Evolutionary conservation across 495 filamentous ascomycete species (phyloP).

Genomic region (Venustampulla echinocandica): DNA sequence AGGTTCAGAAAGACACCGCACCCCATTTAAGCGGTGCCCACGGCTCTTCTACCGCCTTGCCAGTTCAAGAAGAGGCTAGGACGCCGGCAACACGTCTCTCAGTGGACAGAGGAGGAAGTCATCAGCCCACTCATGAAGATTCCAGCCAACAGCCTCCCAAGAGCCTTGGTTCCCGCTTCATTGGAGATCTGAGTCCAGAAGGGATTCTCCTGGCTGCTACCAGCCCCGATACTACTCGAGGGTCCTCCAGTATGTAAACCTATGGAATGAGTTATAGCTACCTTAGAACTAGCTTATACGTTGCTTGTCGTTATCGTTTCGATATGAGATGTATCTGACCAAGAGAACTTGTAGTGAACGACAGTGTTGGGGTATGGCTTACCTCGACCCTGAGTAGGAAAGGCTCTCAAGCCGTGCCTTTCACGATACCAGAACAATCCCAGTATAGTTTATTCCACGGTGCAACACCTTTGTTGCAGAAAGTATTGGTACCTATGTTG

Average conservation of each 20-base stretch:
- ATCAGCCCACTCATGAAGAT: neutral
- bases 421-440: neutral
- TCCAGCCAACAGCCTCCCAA: neutral
- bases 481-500: conserved; percentile 23
- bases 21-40: neutral
- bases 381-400: conserved; percentile 1
- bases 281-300: neutral
- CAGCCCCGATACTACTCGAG: conserved; percentile 28
- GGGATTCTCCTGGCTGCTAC: conserved; percentile 39
- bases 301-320: neutral
- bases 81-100: neutral
- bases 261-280: neutral
- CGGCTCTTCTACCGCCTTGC: neutral
- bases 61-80: neutral
- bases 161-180: conserved; percentile 28
- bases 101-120: neutral
- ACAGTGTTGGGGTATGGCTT: conserved; percentile 19
- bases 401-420: neutral
- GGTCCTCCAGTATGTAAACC: conserved; percentile 18
- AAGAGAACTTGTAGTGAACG: conserved; percentile 2
- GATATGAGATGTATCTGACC: neutral
- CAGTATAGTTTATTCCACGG: conserved; percentile 10
- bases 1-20: neutral
- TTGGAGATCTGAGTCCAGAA: conserved; percentile 47
- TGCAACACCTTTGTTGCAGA: conserved; percentile 6